A percentile compares a stretch with the other conserved stretches of the same genome.
phyloP scores from a whole-genome alignment of 1,284 basidiomycete species.

The Cryptococcus deneoformans region DNA sequence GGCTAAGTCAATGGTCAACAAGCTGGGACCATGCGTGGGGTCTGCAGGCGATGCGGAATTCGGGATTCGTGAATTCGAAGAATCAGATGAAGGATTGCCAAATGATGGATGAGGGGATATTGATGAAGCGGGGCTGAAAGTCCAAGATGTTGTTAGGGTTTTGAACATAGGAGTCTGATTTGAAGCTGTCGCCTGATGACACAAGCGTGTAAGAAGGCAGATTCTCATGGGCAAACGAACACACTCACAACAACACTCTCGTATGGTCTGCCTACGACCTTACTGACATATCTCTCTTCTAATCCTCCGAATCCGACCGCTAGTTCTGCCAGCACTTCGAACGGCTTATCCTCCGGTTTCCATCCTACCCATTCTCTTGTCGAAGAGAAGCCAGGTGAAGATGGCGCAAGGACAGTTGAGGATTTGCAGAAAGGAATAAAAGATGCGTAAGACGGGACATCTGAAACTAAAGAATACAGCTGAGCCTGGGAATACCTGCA shows the following conservation, averaged over 20 bases:
- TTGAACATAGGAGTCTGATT: conserved; percentile 81
- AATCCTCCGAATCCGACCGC: conserved; percentile 84
- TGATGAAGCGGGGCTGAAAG: conserved; percentile 60
- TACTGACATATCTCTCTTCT: conserved; percentile 81
- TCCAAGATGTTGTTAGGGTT: conserved; percentile 74
- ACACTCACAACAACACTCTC: conserved; percentile 70
- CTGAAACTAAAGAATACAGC: conserved; percentile 81
- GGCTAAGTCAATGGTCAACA: conserved; percentile 74
- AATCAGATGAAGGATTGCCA: conserved; percentile 6
- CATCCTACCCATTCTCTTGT: conserved; percentile 17
- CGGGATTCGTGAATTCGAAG: background rate
- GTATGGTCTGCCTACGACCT: conserved; percentile 72
- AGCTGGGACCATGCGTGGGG: conserved; percentile 55
- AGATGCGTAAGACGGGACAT: conserved; percentile 77
- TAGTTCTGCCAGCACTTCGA: conserved; percentile 75
- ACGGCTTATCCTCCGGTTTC: conserved; percentile 48
- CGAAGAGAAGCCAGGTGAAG: conserved; percentile 9
- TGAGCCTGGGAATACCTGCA: conserved; percentile 67
- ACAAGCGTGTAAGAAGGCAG: background rate
- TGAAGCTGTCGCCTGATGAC: conserved; percentile 60
- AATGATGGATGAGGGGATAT: conserved; percentile 50
- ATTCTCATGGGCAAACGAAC: background rate
- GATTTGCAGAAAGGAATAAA: conserved; percentile 89
- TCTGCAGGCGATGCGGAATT: conserved; percentile 14
- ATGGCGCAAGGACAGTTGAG: conserved; percentile 62